Conservation (phyloP, 352 stramenopile genomes). For the Globisporangium middletonii region DNA sequence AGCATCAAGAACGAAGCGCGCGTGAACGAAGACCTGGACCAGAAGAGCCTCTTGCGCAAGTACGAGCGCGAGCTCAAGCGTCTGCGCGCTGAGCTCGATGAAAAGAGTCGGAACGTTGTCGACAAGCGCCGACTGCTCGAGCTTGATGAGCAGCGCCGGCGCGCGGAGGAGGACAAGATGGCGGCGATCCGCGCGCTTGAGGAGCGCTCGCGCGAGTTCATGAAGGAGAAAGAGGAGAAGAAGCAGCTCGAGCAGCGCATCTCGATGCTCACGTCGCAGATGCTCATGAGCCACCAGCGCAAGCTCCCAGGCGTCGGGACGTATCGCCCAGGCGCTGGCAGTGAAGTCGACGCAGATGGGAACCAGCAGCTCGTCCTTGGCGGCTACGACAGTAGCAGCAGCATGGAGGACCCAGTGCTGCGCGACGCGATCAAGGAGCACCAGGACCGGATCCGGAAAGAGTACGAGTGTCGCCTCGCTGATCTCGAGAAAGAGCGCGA, state of each 20-base stretch:
- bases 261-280: constrained; percentile 88
- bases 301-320: constrained; percentile 2
- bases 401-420: constrained; percentile 68
- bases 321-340: not conserved
- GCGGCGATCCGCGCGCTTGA: constrained; percentile 90
- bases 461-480: constrained; percentile 88
- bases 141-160: constrained; percentile 81
- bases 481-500: constrained; percentile 93
- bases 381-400: not conserved
- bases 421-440: constrained; percentile 85
- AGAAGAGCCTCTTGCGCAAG: constrained; percentile 91
- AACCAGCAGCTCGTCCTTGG: constrained; percentile 1
- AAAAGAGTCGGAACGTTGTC: constrained; percentile 91
- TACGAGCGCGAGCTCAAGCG: constrained; percentile 95
- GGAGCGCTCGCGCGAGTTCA: constrained; percentile 89
- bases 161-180: constrained; percentile 94
- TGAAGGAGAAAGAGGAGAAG: constrained; percentile 95
- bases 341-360: constrained; percentile 13
- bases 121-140: constrained; percentile 91
- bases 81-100: constrained; percentile 88
- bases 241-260: constrained; percentile 92
- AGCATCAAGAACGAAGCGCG: constrained; percentile 89
- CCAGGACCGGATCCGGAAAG: constrained; percentile 85
- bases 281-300: constrained; percentile 84
- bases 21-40: constrained; percentile 92